phyloP scores from a whole-genome alignment of 176 grass and related monocot genomes.

The Triticum urartu region DNA sequence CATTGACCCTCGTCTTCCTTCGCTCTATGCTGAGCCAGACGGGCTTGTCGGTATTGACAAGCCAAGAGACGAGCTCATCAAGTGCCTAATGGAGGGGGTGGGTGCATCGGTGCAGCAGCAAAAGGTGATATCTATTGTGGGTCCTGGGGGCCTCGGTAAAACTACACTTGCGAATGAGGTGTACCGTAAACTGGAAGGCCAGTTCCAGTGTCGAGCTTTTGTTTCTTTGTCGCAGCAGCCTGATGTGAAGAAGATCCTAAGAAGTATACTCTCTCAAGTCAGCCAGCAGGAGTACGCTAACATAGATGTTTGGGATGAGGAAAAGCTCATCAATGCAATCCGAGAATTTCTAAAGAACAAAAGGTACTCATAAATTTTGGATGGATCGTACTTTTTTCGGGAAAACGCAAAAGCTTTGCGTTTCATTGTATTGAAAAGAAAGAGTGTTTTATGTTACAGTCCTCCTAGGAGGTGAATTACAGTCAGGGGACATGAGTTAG shows the following conservation, averaged over 20 bases:
- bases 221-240: constrained; percentile 9
- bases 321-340: constrained; percentile 1
- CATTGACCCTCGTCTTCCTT: constrained; percentile 11
- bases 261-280: constrained; percentile 4
- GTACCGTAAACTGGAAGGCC: background rate
- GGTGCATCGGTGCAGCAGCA: background rate
- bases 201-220: constrained; percentile 8
- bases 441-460: no score
- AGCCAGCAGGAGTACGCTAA: background rate
- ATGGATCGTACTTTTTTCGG: background rate
- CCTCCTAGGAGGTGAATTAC: no score
- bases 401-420: no score
- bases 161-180: constrained; percentile 11
- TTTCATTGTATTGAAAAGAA: no score
- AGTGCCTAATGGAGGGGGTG: background rate
- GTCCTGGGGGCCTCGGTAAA: background rate
- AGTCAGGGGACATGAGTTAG: no score
- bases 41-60: constrained; percentile 12
- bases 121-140: background rate
- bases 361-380: background rate
- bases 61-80: constrained; percentile 7
- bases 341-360: background rate
- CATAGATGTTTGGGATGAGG: background rate
- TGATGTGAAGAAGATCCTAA: constrained; percentile 11
- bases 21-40: background rate